Conservation (phyloP, 1,284 basidiomycete genomes). For the Volvariella surrecta region DNA sequence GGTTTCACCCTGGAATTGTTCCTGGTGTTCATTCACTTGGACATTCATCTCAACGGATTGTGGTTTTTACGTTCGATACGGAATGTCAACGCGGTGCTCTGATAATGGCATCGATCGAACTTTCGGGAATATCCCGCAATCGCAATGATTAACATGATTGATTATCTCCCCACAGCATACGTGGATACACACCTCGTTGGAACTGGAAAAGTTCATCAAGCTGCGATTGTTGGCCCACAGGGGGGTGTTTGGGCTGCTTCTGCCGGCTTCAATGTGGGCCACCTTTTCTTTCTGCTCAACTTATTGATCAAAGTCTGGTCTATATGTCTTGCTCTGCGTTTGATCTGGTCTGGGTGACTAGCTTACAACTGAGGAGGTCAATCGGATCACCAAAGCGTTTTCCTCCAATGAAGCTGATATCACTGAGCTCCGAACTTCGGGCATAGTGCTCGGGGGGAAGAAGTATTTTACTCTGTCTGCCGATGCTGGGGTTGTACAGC, state of each 20-base stretch:
- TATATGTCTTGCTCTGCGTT: no score
- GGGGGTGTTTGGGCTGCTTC: constrained; percentile 88
- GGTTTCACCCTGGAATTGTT: no score
- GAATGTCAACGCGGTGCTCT: no score
- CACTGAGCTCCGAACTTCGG: constrained; percentile 53
- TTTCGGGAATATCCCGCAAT: no score
- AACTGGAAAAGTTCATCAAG: constrained; percentile 66
- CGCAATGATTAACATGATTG: not conserved
- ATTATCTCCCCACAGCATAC: constrained; percentile 49
- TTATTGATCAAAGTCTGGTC: no score
- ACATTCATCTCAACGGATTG: no score
- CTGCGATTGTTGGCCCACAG: constrained; percentile 79
- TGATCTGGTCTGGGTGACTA: constrained; percentile 29
- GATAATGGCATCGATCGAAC: no score
- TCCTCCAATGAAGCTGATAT: constrained; percentile 32
- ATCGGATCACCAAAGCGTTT: constrained; percentile 52
- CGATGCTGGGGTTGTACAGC: constrained; percentile 47
- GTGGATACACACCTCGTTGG: constrained; percentile 84
- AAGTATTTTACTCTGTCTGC: constrained; percentile 79
- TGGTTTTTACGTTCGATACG: no score
- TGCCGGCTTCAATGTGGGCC: constrained; percentile 25
- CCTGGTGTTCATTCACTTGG: no score
- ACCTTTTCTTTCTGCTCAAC: no score
- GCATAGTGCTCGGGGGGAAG: constrained; percentile 62
- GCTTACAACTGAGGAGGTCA: constrained; percentile 75